Base-by-base conservation (phyloP, 352 stramenopile genomes). In the Pythium guiyangense region DNA sequence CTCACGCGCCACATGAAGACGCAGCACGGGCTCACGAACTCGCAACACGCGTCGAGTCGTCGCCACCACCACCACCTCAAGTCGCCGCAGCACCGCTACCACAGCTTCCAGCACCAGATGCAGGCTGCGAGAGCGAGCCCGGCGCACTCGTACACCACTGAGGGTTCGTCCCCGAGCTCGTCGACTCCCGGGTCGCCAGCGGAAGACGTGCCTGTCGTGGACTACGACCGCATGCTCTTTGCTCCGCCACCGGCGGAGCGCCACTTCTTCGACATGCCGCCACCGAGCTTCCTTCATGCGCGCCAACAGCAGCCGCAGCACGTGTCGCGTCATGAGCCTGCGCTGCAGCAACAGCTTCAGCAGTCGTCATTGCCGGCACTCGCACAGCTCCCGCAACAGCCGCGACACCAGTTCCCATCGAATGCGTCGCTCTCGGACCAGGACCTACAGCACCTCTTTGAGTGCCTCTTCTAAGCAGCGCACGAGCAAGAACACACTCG, bases 381-480 rank as follows among this genome's bases (percentile, higher is more conserved):
- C 8, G 14, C 45, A 12, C 27, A 25, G 25, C 44, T 54, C 1
- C 26, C 58, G 17, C 47, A 26, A 18, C 46, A 49, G 22, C 35
- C 35, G 42, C 40, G 22, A 18, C 35, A 50, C 25, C 47, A 46
- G 40, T 2, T 59, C 66, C 39, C 62, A 62, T 52, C 64, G 49
- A 52, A 52, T 15, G 54, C 57, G 20, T 57, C 35, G 4, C 55
- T 78, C 34, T 74, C 67, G 22, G 70, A 78, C 22, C 54, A 74
- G 57, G 70, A 78, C 53, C 52, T 78, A n/a, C 69, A 74, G 54
- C 60, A 78, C 51, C 58, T 78, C 39, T 63, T 78, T 2, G 70
- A 78, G 56, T 78, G 70, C 59, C 60, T 78, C 42, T 78, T 78
- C 54, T 78, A 62, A 59, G 52, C 35, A 34, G n/a, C n/a, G n/a